These are phyloP conservation scores for Huntiella moniliformis DNA, from an alignment of 2,329 filamentous ascomycete genomes.

Conservation along the genomic window DNA sequence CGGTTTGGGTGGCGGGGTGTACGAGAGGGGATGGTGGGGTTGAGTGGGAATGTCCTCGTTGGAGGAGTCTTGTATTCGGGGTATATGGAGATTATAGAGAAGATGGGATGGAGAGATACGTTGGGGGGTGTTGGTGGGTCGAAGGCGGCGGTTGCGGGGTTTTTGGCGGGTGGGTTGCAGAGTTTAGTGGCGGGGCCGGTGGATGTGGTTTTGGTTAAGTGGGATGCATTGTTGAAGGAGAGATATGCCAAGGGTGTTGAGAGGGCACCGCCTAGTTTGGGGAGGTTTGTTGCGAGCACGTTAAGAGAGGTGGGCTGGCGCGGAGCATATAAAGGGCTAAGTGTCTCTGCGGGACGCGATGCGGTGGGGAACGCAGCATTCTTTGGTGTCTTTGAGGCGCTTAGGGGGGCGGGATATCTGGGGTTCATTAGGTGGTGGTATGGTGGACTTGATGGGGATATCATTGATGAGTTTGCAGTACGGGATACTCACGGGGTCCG, in stretches of 20 bases:
- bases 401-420: constrained; percentile 57
- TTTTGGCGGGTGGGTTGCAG: constrained; percentile 50
- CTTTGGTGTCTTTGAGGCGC: constrained; percentile 57
- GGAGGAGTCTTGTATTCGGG: constrained; percentile 58
- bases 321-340: constrained; percentile 58
- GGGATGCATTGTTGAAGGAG: neutral
- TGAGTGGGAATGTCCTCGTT: constrained; percentile 55
- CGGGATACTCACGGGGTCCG: constrained; percentile 15
- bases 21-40: constrained; percentile 56
- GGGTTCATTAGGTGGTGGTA: constrained; percentile 54
- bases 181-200: constrained; percentile 55
- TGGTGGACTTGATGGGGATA: constrained; percentile 34
- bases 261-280: constrained; percentile 41
- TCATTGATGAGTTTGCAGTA: constrained; percentile 21
- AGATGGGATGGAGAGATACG: constrained; percentile 32
- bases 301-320: constrained; percentile 52
- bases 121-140: constrained; percentile 40
- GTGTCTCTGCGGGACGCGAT: constrained; percentile 50
- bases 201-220: constrained; percentile 48
- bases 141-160: constrained; percentile 50
- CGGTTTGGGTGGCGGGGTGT: constrained; percentile 58
- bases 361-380: constrained; percentile 50
- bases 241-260: constrained; percentile 34
- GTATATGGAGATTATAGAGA: constrained; percentile 51
- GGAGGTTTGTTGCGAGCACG: constrained; percentile 45